These are phyloP conservation scores for Tirmania nivea DNA, from an alignment of 495 filamentous ascomycete species.

Conservation along the genomic window DNA sequence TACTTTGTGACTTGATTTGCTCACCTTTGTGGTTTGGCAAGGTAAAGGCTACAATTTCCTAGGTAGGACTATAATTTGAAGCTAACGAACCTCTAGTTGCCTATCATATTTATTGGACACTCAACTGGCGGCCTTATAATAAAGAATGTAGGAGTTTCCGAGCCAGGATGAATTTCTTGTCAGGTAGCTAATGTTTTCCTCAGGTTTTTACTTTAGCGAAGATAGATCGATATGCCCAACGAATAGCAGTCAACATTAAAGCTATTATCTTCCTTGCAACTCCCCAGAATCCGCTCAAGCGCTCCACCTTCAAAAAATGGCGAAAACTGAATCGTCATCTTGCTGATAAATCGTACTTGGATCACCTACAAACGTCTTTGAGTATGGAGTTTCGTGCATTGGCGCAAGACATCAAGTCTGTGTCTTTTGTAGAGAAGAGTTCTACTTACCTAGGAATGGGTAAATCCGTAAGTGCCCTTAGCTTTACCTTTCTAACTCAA, in stretches of 20 bases:
- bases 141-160: not conserved
- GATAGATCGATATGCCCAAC: not conserved
- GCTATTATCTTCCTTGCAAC: not conserved
- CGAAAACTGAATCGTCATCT: not conserved
- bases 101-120: not conserved
- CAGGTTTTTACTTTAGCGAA: not conserved
- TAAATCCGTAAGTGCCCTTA: no score
- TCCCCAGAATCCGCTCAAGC: not conserved
- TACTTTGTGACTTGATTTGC: constrained; percentile 1
- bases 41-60: not conserved
- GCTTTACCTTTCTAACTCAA: no score
- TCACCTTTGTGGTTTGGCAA: constrained; percentile 3
- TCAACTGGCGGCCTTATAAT: not conserved
- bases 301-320: not conserved
- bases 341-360: no score
- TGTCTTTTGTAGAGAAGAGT: no score
- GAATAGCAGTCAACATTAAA: not conserved
- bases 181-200: not conserved
- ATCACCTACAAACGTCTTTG: no score
- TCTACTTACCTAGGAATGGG: no score
- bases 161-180: no score
- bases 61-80: not conserved
- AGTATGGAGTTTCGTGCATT: no score
- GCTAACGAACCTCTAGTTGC: not conserved
- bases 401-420: no score